Evolutionary conservation across 2,329 filamentous ascomycete species (phyloP), one percentile per base, ranked within the genome.

Genomic region (Cryphonectria naterciae): DNA sequence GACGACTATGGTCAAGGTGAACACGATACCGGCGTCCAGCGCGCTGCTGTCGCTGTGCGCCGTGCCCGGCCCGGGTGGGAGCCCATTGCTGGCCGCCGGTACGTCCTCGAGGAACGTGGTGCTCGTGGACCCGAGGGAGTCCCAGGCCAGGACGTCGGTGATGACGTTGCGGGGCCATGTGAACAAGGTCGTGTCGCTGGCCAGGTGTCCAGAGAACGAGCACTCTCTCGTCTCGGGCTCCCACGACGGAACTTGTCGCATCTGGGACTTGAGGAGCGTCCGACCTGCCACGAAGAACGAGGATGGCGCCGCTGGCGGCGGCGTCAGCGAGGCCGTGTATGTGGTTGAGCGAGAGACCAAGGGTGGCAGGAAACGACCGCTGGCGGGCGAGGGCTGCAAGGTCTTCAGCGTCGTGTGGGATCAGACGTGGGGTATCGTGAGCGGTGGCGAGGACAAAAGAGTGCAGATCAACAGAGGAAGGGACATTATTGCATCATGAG

Each of bases 141-240:
- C 91, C 4, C 92, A 94, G 4, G 88, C 90, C 1, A 88, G 90
- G 1, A 92, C 95, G 35, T 89, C 92, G 15, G 93, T 94, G 56
- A 93, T 98, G 90, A 97, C 94, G n/a, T 88, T 98, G 28, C 89
- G 94, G 46, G 95, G 95, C 0, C 95, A 98, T 83, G 89, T 89
- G 72, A 97, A 97, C 83, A 88, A 88, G 83, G 85, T 91, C 25
- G 83, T 85, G 1, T 83, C 83, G 10, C 76, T 90, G 43, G 79
- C 80, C 22, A 78, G 83, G 13, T 84, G 83, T 54, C 89, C 87
- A 8, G 87, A 89, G 56, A 95, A 91, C 77, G 89, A 91, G 73
- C 93, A 95, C 82, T 90, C 92, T n/a, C 86, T 99, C 11, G 93
- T 95, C 0, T 96, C 92, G 43, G 95, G 89, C n/a, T 93, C 92